Base-by-base conservation (phyloP, 805 yeast species). In the Lipomyces yamadae region DNA sequence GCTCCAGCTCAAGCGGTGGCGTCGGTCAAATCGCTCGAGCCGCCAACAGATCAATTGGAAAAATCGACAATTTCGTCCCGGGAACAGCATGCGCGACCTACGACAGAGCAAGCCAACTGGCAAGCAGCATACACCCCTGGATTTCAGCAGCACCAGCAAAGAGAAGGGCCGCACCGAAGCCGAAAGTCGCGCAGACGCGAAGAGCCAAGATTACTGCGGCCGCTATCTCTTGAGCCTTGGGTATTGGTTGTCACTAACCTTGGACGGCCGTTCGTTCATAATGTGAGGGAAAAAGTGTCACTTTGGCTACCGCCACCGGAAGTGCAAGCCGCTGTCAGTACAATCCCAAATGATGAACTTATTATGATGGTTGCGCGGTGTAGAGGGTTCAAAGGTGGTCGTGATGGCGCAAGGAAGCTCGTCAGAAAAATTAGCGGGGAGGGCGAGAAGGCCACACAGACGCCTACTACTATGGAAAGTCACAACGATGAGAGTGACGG, bases 251-350 rank as follows among this genome's bases (percentile, higher is more conserved):
- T 84, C 30, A 76, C 81, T 15, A 74, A 75, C 30, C 73, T 76
- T 7, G 87, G 86, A 0, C 63, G 78, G 2, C 80, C 82, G 65
- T 83, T 80, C 72, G 83, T 78, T 57, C 73, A 79, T 64, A 78
- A 82, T 69, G 50, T 37, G 0, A 63, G 53, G 2, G 74, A 79
- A 0, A 68, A 73, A 7, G 66, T 64, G 52, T 78, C 83, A 0
- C 62, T 67, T 3, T 81, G 85, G 84, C 62, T 67, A 30, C 75
- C 81, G 6, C 78, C 79, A 0, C 74, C 72, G 1, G 72, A 72
- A 13, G 74, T 81, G 15, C 58, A 69, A 11, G 64, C 66, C 4
- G 65, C 76, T 7, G 50, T 81, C 32, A 69, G 75, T 1, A 56
- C 66, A 1, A 32, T 80, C 55, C 81, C 78, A 48, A 71, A 71